These are phyloP conservation scores for Pestalotiopsis sp. DNA, from an alignment of 2,329 filamentous ascomycete genomes.

Conservation along the genomic window DNA sequence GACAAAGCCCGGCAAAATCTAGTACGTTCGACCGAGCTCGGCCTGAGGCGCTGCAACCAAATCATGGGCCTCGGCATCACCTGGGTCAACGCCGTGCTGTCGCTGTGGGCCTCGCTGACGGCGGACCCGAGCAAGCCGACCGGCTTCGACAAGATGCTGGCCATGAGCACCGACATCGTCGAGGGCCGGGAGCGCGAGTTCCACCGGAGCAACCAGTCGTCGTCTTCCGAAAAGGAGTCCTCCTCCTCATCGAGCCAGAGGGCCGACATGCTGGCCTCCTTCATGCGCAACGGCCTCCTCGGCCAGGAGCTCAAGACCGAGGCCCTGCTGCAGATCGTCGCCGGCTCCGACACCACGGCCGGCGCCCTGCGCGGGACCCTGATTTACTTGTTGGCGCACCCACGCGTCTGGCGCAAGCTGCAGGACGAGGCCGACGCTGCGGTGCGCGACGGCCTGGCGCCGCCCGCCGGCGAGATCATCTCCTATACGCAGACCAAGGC, in stretches of 20 bases:
- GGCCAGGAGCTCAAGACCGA: constrained; percentile 45
- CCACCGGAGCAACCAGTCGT: neutral
- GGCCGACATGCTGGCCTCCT: constrained; percentile 25
- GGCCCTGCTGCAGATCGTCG: constrained; percentile 27
- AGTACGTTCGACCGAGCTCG: constrained; percentile 21
- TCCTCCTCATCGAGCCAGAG: constrained; percentile 15
- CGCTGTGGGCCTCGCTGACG: neutral
- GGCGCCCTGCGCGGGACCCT: constrained; percentile 50
- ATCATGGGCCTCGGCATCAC: neutral
- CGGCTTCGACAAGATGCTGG: constrained; percentile 22
- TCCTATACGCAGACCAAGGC: constrained; percentile 35
- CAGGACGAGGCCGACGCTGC: neutral
- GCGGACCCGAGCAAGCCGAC: neutral
- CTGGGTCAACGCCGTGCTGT: neutral
- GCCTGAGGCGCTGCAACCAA: constrained; percentile 29
- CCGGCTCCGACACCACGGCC: constrained; percentile 52
- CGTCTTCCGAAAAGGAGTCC: constrained; percentile 15
- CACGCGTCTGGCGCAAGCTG: constrained; percentile 39
- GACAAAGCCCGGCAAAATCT: constrained; percentile 26
- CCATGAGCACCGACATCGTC: constrained; percentile 21
- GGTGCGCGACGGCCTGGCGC: neutral
- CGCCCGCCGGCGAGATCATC: constrained; percentile 45
- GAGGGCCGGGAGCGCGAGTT: constrained; percentile 28
- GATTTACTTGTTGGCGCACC: constrained; percentile 49
- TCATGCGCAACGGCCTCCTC: constrained; percentile 45